A percentile compares a stretch with the other conserved stretches of the same genome.
phyloP scores from a whole-genome alignment of 306 rosid genomes.

The Lathyrus tuberosus region DNA sequence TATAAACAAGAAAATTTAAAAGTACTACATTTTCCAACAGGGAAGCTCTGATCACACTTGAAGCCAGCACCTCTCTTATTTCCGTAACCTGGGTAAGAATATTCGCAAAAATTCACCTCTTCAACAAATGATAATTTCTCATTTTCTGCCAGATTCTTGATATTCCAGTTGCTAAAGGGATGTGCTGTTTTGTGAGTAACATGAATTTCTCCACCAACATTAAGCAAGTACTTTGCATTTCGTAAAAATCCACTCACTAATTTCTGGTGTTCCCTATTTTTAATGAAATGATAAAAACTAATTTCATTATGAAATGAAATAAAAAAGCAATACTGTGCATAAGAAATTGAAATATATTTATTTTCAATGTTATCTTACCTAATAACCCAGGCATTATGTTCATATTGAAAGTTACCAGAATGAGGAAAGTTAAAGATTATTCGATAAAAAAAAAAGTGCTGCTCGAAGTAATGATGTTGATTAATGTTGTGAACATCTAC shows the following conservation, averaged over 20 bases:
- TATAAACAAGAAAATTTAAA: conserved; percentile 13
- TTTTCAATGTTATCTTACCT: conserved; percentile 1
- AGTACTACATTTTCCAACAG: conserved; percentile 38
- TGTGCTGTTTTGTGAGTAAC: conserved; percentile 48
- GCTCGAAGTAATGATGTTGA: neutral
- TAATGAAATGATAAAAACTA: neutral
- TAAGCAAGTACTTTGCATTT: conserved; percentile 33
- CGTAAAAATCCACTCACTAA: conserved; percentile 42
- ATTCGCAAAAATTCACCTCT: neutral
- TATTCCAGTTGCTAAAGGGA: conserved; percentile 42
- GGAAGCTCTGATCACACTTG: neutral
- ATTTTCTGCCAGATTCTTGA: conserved; percentile 27
- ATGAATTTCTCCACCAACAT: conserved; percentile 41
- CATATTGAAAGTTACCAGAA: conserved; percentile 26
- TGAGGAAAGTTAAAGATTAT: conserved; percentile 53
- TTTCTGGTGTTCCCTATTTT: neutral
- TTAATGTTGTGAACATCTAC: conserved; percentile 43
- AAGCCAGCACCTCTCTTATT: conserved; percentile 38
- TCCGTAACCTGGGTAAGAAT: conserved; percentile 29
- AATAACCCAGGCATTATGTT: accelerated
- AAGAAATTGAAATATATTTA: too few species aligned
- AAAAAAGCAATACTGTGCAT: neutral
- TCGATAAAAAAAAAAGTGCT: neutral
- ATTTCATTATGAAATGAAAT: too few species aligned
- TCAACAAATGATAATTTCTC: neutral